Evolutionary conservation across 2,329 filamentous ascomycete genomes (phyloP), one percentile per base, ranked within the genome.

Genomic region (Curvularia hawaiiensis): DNA sequence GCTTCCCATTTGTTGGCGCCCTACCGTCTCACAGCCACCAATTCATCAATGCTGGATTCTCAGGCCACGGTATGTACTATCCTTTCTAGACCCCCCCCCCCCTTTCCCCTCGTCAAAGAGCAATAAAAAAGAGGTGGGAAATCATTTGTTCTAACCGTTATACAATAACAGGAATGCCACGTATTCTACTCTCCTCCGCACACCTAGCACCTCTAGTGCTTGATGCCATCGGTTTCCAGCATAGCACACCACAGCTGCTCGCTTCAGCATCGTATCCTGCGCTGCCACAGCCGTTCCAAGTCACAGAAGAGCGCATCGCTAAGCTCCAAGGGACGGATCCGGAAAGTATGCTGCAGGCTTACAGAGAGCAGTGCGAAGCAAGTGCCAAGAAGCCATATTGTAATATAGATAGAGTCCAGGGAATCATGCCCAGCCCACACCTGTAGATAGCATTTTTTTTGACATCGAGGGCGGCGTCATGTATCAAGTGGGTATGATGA

Each of bases 321-420:
- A 50, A 18, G 39, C 58, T 61, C 18, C 55, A 61, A 22, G 20
- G 43, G 31, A 58, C 58, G 8, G 45, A 51, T 24, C 22, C 46
- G 11, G 45, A 31, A 6, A 44, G 16, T 14, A 11, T 58, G 16
- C 31, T 44, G 26, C 49, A 4, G 38, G 26, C 1, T 16, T 58
- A 43, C 39, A 48, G 35, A 49, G 33, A 53, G 12, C 28, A 35
- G 9, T 58, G 49, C n/a, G 49, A 20, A 28, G 48, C 35, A 9
- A 61, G 58, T 39, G 52, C 55, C 26, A 52, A 50, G 28, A 61
- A 58, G 44, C 39, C 58, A 14, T 61, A 54, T 46, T 55, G 55
- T 45, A 54, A 61, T 47, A 54, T 33, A 31, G 44, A 47, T 18
- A 33, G 44, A 22, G 44, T 47, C n/a, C 22, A 47, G 28, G 30